Evolutionary conservation across 2,329 filamentous ascomycete genomes (phyloP).

Genomic region (Colletotrichum liriopes): DNA sequence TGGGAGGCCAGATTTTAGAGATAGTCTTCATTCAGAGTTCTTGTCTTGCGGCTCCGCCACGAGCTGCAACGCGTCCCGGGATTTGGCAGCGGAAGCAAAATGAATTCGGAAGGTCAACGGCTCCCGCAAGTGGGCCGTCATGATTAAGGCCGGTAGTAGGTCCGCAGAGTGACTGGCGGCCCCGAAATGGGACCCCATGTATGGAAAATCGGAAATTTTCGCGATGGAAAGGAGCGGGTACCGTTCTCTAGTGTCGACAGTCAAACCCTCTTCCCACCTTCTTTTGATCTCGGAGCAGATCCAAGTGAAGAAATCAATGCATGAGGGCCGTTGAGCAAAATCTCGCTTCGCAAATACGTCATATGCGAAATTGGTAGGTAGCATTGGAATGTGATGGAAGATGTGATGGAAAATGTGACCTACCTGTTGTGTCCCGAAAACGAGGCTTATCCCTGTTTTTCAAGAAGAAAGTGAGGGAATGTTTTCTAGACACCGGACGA

Average conservation of each 20-base stretch:
- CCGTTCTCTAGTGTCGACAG: background rate
- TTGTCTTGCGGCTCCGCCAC: constrained; percentile 31
- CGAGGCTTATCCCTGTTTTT: constrained; percentile 22
- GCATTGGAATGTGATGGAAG: constrained; percentile 10
- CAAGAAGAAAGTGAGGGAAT: constrained; percentile 9
- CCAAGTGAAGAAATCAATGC: background rate
- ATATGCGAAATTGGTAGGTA: constrained; percentile 29
- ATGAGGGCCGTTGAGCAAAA: constrained; percentile 4
- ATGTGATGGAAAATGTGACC: constrained; percentile 29
- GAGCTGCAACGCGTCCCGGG: background rate
- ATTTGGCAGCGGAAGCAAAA: constrained; percentile 26
- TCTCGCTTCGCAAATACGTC: constrained; percentile 28
- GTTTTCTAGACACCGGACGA: constrained; percentile 37
- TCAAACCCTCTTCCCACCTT: background rate
- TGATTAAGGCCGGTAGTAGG: background rate
- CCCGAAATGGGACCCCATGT: background rate
- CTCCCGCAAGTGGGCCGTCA: background rate
- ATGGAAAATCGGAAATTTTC: constrained; percentile 22
- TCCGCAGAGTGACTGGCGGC: background rate
- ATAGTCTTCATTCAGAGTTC: background rate
- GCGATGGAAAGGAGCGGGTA: constrained; percentile 18
- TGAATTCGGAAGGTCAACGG: constrained; percentile 10
- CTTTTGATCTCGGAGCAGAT: background rate
- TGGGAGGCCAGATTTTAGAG: background rate
- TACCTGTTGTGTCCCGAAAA: constrained; percentile 21